Evolutionary conservation across 495 filamentous ascomycete genomes (phyloP), one percentile per base, ranked within the genome.

Genomic region (Clohesyomyces aquaticus): DNA sequence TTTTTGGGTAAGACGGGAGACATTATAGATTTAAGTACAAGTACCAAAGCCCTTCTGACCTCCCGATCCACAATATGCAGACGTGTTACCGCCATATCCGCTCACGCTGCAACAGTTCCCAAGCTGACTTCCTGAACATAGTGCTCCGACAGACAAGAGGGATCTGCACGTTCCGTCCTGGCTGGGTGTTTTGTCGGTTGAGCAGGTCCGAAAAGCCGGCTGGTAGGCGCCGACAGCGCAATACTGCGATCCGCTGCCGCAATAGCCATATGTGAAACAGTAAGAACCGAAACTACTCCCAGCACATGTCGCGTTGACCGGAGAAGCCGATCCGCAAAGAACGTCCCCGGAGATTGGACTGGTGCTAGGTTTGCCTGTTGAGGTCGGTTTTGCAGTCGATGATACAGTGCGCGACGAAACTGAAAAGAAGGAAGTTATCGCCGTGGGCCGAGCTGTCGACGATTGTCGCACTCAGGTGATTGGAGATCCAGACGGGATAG

Each of bases 231-330:
- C 6, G 8, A 47, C 43, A 9, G 43, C 43, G 19, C 43, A 47
- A 47, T 47, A 47, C 43, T 47, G 43, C 6, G 43, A 47, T 16
- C 9, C 16, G 35, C 9, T 9, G 16, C 35, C 43, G 43, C 19
- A 47, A n/a, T 9, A 47, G 43, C 43, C 43, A n/a, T 47, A 47
- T 6, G 8, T 47, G 8, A n/a, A 47, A n/a, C 43, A 47, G 19
- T n/a, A 47, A 18, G 43, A 47, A 47, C 43, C 43, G 43, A 47
- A 47, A n/a, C 43, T 47, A n/a, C 43, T 47, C 19, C 43, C 43
- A n/a, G 8, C 43, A 47, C 43, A 47, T 22, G 43, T 47, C 8
- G 43, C 43, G 43, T 47, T 47, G 8, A 47, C 43, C 4, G 43
- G 19, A n/a, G 43, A 47, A n/a, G 8, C 19, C 43, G 43, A 47